These are phyloP conservation scores for Eucalyptus dawsonii DNA, from an alignment of 345 rosid species.

Conservation along the genomic window DNA sequence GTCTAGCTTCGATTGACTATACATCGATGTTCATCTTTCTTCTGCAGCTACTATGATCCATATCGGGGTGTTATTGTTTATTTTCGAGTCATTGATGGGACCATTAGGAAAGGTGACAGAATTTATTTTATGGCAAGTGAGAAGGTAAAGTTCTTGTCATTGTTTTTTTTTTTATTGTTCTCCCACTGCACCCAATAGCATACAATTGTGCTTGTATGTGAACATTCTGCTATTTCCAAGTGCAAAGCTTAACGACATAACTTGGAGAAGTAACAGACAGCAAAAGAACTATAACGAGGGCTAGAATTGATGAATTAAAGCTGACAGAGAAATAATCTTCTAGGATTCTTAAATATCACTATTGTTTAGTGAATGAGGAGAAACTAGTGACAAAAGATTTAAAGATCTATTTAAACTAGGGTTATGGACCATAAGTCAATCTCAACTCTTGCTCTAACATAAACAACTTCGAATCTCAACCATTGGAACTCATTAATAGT, in stretches of 20 bases:
- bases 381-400: neutral
- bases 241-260: neutral
- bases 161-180: neutral
- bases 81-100: constrained; percentile 93
- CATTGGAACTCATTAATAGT: neutral
- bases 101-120: constrained; percentile 85
- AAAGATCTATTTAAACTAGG: neutral
- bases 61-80: constrained; percentile 97
- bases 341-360: neutral
- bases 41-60: constrained; percentile 87
- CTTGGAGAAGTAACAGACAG: neutral
- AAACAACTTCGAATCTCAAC: neutral
- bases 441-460: neutral
- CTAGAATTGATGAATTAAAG: neutral
- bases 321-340: neutral
- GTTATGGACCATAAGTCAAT: neutral
- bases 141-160: constrained; percentile 38
- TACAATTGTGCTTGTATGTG: neutral
- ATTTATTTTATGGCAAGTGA: constrained; percentile 86
- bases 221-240: neutral
- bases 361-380: neutral
- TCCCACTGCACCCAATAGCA: neutral
- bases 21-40: neutral
- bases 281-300: neutral
- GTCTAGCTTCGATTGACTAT: neutral